Conservation (phyloP, 805 yeast genomes). For the Kodamaea hsintzibuensis region DNA sequence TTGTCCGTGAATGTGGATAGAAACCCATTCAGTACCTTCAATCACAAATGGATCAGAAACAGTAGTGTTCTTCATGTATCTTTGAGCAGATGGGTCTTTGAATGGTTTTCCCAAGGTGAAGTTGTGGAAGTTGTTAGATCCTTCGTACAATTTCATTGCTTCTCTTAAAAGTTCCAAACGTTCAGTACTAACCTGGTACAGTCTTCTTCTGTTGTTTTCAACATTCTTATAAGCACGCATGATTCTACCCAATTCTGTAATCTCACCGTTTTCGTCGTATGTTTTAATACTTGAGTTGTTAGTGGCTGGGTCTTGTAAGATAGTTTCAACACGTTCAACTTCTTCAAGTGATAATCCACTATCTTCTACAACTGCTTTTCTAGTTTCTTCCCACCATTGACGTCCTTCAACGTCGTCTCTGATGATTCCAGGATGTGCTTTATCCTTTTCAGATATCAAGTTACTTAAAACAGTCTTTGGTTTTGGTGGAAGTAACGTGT, state of each 20-base stretch:
- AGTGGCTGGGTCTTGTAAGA: conserved; percentile 12
- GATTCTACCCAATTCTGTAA: conserved; percentile 39
- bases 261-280: conserved; percentile 35
- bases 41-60: conserved; percentile 90
- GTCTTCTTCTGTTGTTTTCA: conserved; percentile 68
- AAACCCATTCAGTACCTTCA: conserved; percentile 93
- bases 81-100: conserved; percentile 80
- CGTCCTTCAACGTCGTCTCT: conserved; percentile 67
- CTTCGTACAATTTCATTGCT: conserved; percentile 73
- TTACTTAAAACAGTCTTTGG: conserved; percentile 68
- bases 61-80: conserved; percentile 76
- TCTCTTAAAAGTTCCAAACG: conserved; percentile 64
- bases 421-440: conserved; percentile 56
- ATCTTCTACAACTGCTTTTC: conserved; percentile 39
- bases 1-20: conserved; percentile 96
- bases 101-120: conserved; percentile 79
- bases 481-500: conserved; percentile 87
- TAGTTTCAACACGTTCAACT: conserved; percentile 17
- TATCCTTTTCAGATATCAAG: conserved; percentile 54
- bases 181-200: conserved; percentile 62
- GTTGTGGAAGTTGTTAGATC: conserved; percentile 91
- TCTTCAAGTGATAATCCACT: conserved; percentile 35
- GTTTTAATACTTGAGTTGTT: conserved; percentile 25
- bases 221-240: conserved; percentile 56
- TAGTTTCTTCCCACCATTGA: conserved; percentile 67